Conservation (phyloP, 768 basidiomycete species). For the Atractiella rhizophila region DNA sequence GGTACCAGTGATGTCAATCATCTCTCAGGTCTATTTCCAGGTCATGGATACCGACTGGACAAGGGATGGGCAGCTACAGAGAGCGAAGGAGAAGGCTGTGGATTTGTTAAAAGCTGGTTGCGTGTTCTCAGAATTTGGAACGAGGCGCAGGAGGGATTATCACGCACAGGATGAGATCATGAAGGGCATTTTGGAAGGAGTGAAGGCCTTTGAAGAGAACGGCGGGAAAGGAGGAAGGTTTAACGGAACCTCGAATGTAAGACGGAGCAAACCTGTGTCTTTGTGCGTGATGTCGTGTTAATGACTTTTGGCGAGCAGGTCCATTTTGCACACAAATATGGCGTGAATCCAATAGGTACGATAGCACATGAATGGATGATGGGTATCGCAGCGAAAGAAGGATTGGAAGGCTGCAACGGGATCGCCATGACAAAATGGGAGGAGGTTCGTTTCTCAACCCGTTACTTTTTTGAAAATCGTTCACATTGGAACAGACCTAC, state of each 20-base stretch:
- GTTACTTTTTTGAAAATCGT: background rate
- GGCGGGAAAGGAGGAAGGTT: conserved; percentile 29
- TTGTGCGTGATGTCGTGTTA: too few relatives aligned
- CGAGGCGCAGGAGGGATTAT: conserved; percentile 50
- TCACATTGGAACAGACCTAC: conserved; percentile 16
- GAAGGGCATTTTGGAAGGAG: conserved; percentile 38
- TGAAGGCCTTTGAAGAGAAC: conserved; percentile 25
- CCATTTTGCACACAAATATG: conserved; percentile 37
- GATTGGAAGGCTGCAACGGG: conserved; percentile 52
- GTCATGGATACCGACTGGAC: conserved; percentile 55
- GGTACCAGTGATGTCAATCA: conserved; percentile 73
- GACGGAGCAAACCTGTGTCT: conserved; percentile 13
- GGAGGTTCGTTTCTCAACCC: conserved; percentile 25
- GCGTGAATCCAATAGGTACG: conserved; percentile 17
- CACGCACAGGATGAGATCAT: conserved; percentile 54
- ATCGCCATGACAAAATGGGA: conserved; percentile 70
- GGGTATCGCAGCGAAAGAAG: conserved; percentile 46
- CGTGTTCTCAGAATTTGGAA: conserved; percentile 62
- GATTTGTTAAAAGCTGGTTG: conserved; percentile 39
- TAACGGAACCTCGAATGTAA: conserved; percentile 83
- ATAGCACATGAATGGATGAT: conserved; percentile 28
- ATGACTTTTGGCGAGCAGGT: too few relatives aligned
- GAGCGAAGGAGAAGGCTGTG: conserved; percentile 45
- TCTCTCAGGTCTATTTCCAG: conserved; percentile 71
- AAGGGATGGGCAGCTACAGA: conserved; percentile 50